Base-by-base conservation (phyloP, 176 grass and related monocot genomes). In the Cenchrus americanus region DNA sequence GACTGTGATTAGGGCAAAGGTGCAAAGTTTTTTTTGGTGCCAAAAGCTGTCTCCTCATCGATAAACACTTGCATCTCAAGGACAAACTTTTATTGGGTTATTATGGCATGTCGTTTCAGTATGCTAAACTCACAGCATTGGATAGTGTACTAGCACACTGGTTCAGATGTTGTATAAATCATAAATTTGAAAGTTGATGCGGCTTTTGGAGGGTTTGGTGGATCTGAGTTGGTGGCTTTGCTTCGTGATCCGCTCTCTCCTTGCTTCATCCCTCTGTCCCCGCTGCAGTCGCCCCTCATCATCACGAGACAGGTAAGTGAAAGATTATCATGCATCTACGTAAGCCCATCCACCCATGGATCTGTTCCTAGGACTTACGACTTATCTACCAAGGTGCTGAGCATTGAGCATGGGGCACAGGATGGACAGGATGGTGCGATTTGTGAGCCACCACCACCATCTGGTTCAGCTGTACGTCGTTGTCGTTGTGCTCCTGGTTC, bases 221-320 rank as follows among this genome's bases (percentile, higher is more conserved):
- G 74, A 79, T 83, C 55, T 79, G 73, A 64, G 86, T 78, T 78
- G 61, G 18, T 68, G 26, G 26, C 19, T 62, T 71, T 71, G 66
- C 83, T 85, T 79, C 75, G 18, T 71, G 68, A 81, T 75, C 34
- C 34, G 34, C 34, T 37, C 1, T 37, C 34, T n/a, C n/a, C 34
- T 37, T 37, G 34, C 34, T 37, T 37, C 34, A 37, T 37, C 34
- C 34, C 34, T 37, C 34, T 37, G 34, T 37, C 34, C 34, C 34
- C 34, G 34, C 34, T 34, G 34, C 34, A 3, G 2, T 34, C n/a
- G 34, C 34, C 1, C 34, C 34, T 37, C 34, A 37, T 37, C 34
- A n/a, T n/a, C 34, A 37, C 34, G 34, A 37, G 34, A 37, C n/a
- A n/a, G n/a, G n/a, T n/a, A n/a, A n/a, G n/a, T n/a, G n/a, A n/a